phyloP scores from a whole-genome alignment of 2,329 filamentous ascomycete genomes.

The Hirsutella minnesotensis region DNA sequence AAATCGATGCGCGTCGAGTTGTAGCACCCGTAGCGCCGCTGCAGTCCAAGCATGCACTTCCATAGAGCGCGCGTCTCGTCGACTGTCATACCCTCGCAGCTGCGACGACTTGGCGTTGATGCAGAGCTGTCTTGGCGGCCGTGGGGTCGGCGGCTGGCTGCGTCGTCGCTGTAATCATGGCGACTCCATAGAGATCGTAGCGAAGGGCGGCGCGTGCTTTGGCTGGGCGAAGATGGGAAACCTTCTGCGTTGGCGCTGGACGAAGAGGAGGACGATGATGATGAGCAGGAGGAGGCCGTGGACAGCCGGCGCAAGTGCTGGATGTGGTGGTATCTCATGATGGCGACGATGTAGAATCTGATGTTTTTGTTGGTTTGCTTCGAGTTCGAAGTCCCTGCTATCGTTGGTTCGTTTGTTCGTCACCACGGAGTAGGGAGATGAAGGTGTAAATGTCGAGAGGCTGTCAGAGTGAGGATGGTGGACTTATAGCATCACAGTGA shows the following conservation, averaged over 20 bases:
- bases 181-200: too few relatives aligned
- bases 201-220: too few relatives aligned
- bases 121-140: neutral
- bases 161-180: neutral
- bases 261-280: neutral
- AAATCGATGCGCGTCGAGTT: conserved; percentile 36
- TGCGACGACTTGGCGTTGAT: conserved; percentile 15
- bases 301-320: neutral
- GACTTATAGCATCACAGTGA: too few relatives aligned
- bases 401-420: too few relatives aligned
- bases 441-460: too few relatives aligned
- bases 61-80: conserved; percentile 31
- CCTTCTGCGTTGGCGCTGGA: too few relatives aligned
- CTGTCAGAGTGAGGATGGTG: too few relatives aligned
- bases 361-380: too few relatives aligned
- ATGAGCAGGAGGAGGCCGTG: neutral
- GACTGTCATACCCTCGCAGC: conserved; percentile 17
- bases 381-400: too few relatives aligned
- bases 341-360: neutral
- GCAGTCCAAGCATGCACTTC: conserved; percentile 36
- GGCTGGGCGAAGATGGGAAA: too few relatives aligned
- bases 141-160: neutral
- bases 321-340: neutral
- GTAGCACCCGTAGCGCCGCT: conserved; percentile 35
- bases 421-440: too few relatives aligned